Percentiles rank a stretch among this genome's conserved stretches.
Conservation (phyloP, 805 yeast species). For the Lachancea waltii region DNA sequence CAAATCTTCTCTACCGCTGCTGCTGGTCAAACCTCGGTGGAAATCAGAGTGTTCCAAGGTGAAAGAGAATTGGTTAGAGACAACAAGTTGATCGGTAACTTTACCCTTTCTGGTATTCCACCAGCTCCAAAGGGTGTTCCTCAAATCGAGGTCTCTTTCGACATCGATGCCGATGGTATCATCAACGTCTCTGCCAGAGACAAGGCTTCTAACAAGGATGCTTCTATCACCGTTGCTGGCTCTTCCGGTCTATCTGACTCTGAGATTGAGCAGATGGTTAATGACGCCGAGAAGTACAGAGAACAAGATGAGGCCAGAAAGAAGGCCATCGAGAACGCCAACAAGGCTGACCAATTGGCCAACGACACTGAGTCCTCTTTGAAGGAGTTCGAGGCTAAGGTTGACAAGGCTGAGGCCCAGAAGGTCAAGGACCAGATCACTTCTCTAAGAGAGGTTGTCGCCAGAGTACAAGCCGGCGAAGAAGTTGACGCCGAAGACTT, state of each 20-base stretch:
- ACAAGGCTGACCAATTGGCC: slow-evolving; percentile 68
- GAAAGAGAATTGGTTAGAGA: slow-evolving; percentile 97
- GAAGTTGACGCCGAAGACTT: slow-evolving; percentile 50
- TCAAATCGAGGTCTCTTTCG: slow-evolving; percentile 83
- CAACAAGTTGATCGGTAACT: slow-evolving; percentile 96
- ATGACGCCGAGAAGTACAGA: slow-evolving; percentile 83
- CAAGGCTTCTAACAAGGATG: slow-evolving; percentile 88
- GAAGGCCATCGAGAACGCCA: slow-evolving; percentile 74
- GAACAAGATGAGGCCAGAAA: slow-evolving; percentile 83
- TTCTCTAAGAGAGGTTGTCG: slow-evolving; percentile 57
- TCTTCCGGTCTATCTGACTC: slow-evolving; percentile 86
- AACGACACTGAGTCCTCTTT: slow-evolving; percentile 87
- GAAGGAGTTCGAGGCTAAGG: slow-evolving; percentile 59
- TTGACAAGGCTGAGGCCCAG: slow-evolving; percentile 43
- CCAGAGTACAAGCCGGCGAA: slow-evolving; percentile 59
- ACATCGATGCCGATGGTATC: slow-evolving; percentile 95
- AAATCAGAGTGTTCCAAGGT: slow-evolving; percentile 98
- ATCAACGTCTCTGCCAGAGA: slow-evolving; percentile 93
- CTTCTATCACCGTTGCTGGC: slow-evolving; percentile 94
- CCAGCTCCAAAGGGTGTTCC: slow-evolving; percentile 79
- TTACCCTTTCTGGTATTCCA: slow-evolving; percentile 90
- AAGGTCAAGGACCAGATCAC: slow-evolving; percentile 46
- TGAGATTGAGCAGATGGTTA: slow-evolving; percentile 87
- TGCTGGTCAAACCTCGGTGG: slow-evolving; percentile 93
- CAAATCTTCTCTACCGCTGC: slow-evolving; percentile 96